Percentiles rank a stretch among this genome's conserved stretches.
phyloP scores from a whole-genome alignment of 2,329 filamentous ascomycete genomes.

The Botryotinia calthae region DNA sequence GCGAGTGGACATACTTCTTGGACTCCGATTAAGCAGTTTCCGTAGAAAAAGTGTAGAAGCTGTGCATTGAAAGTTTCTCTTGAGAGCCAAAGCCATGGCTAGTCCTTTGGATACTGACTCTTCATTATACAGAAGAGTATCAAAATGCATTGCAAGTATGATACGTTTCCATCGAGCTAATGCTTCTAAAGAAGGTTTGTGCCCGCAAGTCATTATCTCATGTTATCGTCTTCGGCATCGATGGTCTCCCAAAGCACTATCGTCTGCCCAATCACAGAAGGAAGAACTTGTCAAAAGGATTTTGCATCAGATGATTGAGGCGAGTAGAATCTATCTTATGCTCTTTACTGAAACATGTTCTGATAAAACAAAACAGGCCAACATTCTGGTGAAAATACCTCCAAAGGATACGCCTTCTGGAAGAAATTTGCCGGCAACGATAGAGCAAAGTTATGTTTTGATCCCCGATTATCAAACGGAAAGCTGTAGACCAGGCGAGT shows the following conservation, averaged over 20 bases:
- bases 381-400: not conserved
- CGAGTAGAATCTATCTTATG: not conserved
- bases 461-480: conserved; percentile 1
- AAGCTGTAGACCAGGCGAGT: not conserved
- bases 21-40: not conserved
- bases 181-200: conserved; percentile 19
- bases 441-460: conserved; percentile 17
- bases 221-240: conserved; percentile 14
- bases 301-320: conserved; percentile 19
- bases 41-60: not conserved
- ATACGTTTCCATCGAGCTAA: conserved; percentile 17
- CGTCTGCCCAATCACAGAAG: conserved; percentile 5
- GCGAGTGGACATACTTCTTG: not conserved
- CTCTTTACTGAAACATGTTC: not conserved
- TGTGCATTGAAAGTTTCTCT: not conserved
- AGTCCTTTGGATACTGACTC: not conserved
- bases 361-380: not conserved
- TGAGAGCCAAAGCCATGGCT: not conserved
- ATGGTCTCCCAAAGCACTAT: conserved; percentile 12
- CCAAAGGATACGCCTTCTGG: not conserved
- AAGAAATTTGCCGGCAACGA: conserved; percentile 16
- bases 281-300: conserved; percentile 14
- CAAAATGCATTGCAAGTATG: conserved; percentile 15
- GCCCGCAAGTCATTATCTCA: conserved; percentile 18
- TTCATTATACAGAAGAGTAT: conserved; percentile 11